These are phyloP conservation scores for Parascedosporium putredinis DNA, from an alignment of 2,329 filamentous ascomycete genomes.

Conservation along the genomic window DNA sequence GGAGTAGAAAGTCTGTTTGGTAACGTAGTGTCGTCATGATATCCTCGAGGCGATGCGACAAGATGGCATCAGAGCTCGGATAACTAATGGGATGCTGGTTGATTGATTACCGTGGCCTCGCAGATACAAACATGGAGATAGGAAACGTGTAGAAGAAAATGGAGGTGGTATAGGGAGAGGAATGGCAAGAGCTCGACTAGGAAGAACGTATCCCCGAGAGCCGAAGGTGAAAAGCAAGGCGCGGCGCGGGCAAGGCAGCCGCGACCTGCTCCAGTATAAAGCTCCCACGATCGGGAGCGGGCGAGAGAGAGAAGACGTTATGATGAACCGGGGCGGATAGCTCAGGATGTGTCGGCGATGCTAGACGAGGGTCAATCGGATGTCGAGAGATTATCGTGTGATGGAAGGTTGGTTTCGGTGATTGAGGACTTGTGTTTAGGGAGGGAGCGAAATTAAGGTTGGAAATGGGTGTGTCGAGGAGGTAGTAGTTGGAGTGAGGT, in stretches of 20 bases:
- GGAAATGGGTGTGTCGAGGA: neutral
- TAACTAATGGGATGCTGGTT: constrained; percentile 1
- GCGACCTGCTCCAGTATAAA: constrained; percentile 5
- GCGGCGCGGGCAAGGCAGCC: constrained; percentile 4
- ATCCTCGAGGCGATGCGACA: constrained; percentile 3
- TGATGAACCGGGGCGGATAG: too few relatives aligned
- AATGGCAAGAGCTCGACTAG: neutral
- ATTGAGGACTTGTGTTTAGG: too few relatives aligned
- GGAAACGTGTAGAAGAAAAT: neutral
- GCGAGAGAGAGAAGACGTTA: neutral
- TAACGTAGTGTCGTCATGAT: constrained; percentile 43
- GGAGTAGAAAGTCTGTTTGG: constrained; percentile 63
- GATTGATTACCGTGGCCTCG: neutral
- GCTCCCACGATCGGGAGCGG: neutral
- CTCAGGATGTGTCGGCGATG: too few relatives aligned
- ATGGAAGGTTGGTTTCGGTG: neutral
- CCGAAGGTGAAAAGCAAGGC: neutral
- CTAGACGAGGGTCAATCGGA: too few relatives aligned
- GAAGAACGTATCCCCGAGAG: neutral
- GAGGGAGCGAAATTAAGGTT: too few relatives aligned
- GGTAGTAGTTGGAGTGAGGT: neutral
- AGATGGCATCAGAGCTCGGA: constrained; percentile 7
- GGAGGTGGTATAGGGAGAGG: neutral
- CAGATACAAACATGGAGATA: neutral
- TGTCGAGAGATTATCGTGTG: too few relatives aligned